Evolutionary conservation across 805 yeast species (phyloP).

Genomic region (Spencermartinsiella europaea): DNA sequence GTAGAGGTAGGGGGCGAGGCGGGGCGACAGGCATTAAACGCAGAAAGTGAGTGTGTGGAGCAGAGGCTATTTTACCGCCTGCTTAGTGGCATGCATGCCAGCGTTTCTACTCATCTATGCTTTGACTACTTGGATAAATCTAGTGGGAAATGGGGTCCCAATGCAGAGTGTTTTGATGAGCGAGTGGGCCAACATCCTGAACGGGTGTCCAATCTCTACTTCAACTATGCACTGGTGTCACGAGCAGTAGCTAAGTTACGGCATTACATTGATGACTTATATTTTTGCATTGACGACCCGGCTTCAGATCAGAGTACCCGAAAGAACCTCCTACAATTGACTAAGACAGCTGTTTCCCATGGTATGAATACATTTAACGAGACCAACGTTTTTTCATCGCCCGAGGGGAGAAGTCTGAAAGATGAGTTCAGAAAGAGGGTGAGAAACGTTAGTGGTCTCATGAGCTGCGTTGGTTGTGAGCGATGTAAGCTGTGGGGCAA

Average conservation of each 20-base stretch:
- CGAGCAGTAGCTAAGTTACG: constrained; percentile 71
- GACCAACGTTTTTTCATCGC: constrained; percentile 39
- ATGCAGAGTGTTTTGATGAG: constrained; percentile 73
- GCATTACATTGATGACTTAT: constrained; percentile 46
- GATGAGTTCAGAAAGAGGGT: constrained; percentile 83
- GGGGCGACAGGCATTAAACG: constrained; percentile 32
- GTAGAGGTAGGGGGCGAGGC: constrained; percentile 25
- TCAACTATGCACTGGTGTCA: constrained; percentile 83
- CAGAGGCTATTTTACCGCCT: constrained; percentile 83
- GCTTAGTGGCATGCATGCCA: constrained; percentile 91
- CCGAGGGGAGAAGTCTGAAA: constrained; percentile 50
- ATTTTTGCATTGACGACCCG: constrained; percentile 41
- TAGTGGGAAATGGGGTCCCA: constrained; percentile 80
- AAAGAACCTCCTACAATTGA: constrained; percentile 38
- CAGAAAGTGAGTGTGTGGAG: constrained; percentile 64
- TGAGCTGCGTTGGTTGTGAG: constrained; percentile 99
- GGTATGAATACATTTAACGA: constrained; percentile 42
- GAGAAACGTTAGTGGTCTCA: constrained; percentile 81
- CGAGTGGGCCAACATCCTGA: constrained; percentile 90
- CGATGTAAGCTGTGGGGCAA: constrained; percentile 98
- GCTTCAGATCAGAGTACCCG: constrained; percentile 44
- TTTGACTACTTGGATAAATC: constrained; percentile 70
- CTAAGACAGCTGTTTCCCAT: constrained; percentile 23
- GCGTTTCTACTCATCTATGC: constrained; percentile 87
- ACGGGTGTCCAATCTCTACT: constrained; percentile 80